phyloP scores from a whole-genome alignment of 2,329 filamentous ascomycete genomes.

The Calonectria pteridis region DNA sequence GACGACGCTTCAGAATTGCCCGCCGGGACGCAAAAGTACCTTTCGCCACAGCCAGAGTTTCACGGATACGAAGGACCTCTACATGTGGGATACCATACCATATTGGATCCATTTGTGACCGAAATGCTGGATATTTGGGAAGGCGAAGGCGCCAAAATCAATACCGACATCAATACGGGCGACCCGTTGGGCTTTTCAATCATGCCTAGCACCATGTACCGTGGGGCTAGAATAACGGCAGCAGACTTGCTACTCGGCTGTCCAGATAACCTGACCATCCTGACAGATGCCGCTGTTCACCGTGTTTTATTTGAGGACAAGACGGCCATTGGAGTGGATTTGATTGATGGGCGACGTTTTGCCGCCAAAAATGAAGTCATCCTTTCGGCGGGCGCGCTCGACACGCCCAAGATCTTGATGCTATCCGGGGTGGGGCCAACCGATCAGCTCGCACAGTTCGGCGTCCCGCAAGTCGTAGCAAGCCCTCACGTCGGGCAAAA shows the following conservation, averaged over 20 bases:
- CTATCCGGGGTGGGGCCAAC: not conserved
- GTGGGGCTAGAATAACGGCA: conserved; percentile 63
- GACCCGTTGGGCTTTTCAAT: conserved; percentile 68
- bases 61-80: conserved; percentile 65
- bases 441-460: not conserved
- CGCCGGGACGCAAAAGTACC: conserved; percentile 58
- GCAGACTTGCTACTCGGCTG: conserved; percentile 59
- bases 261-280: conserved; percentile 57
- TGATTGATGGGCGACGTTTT: not conserved
- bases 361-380: conserved; percentile 56
- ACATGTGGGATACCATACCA: conserved; percentile 59
- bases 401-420: conserved; percentile 59
- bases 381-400: conserved; percentile 56
- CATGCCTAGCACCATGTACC: conserved; percentile 61
- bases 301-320: conserved; percentile 32
- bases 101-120: conserved; percentile 63
- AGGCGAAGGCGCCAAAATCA: conserved; percentile 61
- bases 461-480: conserved; percentile 49
- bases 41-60: conserved; percentile 55
- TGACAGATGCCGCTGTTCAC: conserved; percentile 36
- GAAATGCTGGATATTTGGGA: conserved; percentile 61
- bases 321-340: conserved; percentile 36
- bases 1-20: conserved; percentile 46
- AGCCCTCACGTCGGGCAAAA: conserved; percentile 54
- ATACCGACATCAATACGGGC: conserved; percentile 69